A percentile compares a stretch with the other conserved stretches of the same genome.
These are phyloP conservation scores for Monosporozyma aerobia DNA, from an alignment of 805 yeast species.

Conservation along the genomic window DNA sequence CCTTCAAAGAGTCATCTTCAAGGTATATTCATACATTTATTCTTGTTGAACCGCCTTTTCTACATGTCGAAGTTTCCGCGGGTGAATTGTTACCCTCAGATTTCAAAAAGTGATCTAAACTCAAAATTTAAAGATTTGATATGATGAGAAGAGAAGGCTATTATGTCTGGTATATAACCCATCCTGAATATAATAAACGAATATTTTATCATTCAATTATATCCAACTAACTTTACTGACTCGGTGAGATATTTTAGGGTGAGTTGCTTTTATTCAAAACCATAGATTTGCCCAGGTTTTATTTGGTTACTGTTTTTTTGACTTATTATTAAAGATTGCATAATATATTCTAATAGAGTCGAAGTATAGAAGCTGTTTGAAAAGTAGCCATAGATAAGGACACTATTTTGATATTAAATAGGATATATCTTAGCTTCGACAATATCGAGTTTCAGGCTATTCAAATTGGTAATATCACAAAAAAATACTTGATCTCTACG, in stretches of 20 bases:
- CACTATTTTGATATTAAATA: too few relatives aligned
- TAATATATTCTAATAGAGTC: background rate
- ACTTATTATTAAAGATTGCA: too few relatives aligned
- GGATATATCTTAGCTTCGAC: too few relatives aligned
- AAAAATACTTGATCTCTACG: background rate
- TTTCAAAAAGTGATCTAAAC: background rate
- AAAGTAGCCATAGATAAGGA: background rate
- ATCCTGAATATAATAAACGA: background rate
- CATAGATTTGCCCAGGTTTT: background rate
- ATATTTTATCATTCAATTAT: too few relatives aligned
- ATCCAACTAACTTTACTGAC: background rate
- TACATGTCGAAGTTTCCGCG: background rate
- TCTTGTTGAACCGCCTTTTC: background rate
- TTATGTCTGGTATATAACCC: background rate
- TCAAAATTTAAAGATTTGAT: background rate
- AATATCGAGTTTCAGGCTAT: too few relatives aligned
- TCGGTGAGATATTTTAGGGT: background rate
- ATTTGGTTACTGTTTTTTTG: background rate
- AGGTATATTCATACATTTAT: background rate
- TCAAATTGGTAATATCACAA: too few relatives aligned
- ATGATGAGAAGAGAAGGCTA: background rate
- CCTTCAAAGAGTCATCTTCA: background rate
- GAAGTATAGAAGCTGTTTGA: background rate
- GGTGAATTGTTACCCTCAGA: background rate
- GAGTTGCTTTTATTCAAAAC: background rate